These are phyloP conservation scores for Novymonas esmeraldas DNA, from an alignment of 208 protist species.

Conservation along the genomic window DNA sequence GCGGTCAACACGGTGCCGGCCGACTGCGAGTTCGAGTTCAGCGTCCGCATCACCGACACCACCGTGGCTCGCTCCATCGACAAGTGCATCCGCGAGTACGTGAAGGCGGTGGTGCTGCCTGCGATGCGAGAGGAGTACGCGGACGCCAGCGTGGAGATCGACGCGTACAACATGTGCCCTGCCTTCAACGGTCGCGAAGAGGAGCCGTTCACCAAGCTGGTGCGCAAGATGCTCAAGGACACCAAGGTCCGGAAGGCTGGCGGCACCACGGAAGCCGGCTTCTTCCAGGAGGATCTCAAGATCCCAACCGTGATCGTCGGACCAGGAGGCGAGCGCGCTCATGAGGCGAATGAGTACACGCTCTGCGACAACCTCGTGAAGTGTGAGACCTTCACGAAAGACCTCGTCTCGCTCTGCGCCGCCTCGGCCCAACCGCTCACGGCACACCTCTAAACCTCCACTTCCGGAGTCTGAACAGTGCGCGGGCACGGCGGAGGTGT, in stretches of 20 bases:
- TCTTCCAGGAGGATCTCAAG: constrained; percentile 44
- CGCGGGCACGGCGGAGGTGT: not conserved
- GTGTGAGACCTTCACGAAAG: constrained; percentile 21
- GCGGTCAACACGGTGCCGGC: constrained; percentile 54
- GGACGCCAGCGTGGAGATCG: constrained; percentile 23
- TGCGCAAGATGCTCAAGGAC: constrained; percentile 17
- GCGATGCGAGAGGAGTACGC: constrained; percentile 42
- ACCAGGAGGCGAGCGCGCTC: constrained; percentile 40
- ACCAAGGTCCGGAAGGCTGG: constrained; percentile 17
- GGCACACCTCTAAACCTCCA: constrained; percentile 13
- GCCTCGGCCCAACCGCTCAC: not conserved
- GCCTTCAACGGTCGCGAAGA: constrained; percentile 34
- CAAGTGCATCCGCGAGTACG: constrained; percentile 29
- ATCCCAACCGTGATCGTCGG: constrained; percentile 49
- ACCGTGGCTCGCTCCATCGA: constrained; percentile 19
- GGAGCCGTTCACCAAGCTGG: constrained; percentile 38
- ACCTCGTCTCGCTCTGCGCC: constrained; percentile 18
- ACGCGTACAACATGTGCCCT: constrained; percentile 6
- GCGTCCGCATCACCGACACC: constrained; percentile 35
- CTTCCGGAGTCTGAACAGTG: not conserved
- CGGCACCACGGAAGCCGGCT: constrained; percentile 44
- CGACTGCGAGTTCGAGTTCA: constrained; percentile 41
- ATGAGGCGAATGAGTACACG: constrained; percentile 57
- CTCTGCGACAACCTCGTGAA: constrained; percentile 24
- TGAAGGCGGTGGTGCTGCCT: constrained; percentile 28